These are phyloP conservation scores for Diaporthe citriasiana DNA, from an alignment of 2,329 filamentous ascomycete genomes.

Conservation along the genomic window DNA sequence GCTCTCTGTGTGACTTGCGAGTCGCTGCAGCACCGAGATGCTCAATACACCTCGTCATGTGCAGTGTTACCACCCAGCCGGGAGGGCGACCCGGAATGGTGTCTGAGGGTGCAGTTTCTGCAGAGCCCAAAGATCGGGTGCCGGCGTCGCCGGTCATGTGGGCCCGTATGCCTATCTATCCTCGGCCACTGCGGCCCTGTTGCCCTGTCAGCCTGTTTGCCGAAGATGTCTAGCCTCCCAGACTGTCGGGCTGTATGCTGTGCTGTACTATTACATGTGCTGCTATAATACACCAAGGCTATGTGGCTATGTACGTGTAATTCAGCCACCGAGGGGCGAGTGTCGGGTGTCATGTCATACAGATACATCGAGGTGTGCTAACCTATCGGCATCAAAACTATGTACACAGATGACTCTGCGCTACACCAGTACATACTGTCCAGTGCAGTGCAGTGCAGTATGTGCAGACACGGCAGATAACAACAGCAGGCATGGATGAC, in stretches of 20 bases:
- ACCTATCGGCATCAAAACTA: background rate
- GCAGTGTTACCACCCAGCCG: slow-evolving; percentile 14
- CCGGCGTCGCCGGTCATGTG: slow-evolving; percentile 16
- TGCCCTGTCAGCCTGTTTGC: slow-evolving; percentile 8
- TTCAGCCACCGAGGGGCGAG: background rate
- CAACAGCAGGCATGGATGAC: background rate
- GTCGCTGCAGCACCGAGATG: background rate
- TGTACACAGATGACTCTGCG: background rate
- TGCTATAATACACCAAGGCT: background rate
- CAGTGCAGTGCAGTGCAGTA: background rate
- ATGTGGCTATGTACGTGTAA: background rate
- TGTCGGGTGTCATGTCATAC: background rate
- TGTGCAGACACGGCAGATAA: slow-evolving; percentile 6
- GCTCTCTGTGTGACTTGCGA: background rate
- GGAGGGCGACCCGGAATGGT: slow-evolving; percentile 13
- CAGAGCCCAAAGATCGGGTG: slow-evolving; percentile 8
- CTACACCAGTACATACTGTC: too few species aligned
- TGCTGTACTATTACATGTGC: slow-evolving; percentile 5
- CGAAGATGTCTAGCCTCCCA: slow-evolving; percentile 22
- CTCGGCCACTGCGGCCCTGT: slow-evolving; percentile 16
- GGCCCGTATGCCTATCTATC: slow-evolving; percentile 7
- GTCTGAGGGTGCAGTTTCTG: background rate
- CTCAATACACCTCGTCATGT: slow-evolving; percentile 4
- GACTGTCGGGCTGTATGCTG: slow-evolving; percentile 22
- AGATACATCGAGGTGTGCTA: background rate